Evolutionary conservation across 2,329 filamentous ascomycete genomes (phyloP), one percentile per base, ranked within the genome.

Genomic region (Talaromyces sp.): DNA sequence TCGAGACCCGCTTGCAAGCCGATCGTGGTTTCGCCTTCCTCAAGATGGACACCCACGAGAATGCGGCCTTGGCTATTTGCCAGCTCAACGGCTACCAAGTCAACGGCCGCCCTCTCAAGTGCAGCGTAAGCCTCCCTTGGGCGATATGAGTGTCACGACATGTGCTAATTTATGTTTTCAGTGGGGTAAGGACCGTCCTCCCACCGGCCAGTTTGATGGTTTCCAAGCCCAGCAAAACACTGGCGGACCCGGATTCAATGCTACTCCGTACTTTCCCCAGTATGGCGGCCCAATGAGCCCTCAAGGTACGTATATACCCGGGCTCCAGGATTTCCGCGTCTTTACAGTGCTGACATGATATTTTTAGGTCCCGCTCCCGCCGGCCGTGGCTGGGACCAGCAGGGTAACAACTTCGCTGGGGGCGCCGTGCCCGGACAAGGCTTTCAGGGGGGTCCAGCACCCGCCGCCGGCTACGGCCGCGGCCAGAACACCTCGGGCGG

Each of bases 121-220:
- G 95, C 85, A 98, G 94, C 78, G 94, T 98, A 89, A 81, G 94
- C 89, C 64, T 57, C 36, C n/a, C 52, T 16, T 59, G n/a, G 60
- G 71, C 66, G 66, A 64, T 63, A 67, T 62, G 6, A 44, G 18
- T 16, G n/a, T 52, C 23, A 18, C n/a, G 50, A 30, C 56, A 59
- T 60, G 61, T 40, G 63, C 28, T 63, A 67, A 64, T 70, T 80
- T 70, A 79, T 40, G 71, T 64, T 68, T 67, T 56, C 73, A 98
- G 94, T 99, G 95, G 95, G 95, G 95, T 75, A 99, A 99, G 81
- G 95, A 99, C 79, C 96, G 96, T 80, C 92, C 93, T 59, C 92
- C 95, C 31, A 92, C 87, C 70, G 85, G 88, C 68, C 84, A 90
- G 71, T 90, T 89, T 68, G 96, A 96, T 70, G 91, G 91, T 69